Evolutionary conservation across 2,329 filamentous ascomycete genomes (phyloP).

Genomic region (Leptographium flavum): DNA sequence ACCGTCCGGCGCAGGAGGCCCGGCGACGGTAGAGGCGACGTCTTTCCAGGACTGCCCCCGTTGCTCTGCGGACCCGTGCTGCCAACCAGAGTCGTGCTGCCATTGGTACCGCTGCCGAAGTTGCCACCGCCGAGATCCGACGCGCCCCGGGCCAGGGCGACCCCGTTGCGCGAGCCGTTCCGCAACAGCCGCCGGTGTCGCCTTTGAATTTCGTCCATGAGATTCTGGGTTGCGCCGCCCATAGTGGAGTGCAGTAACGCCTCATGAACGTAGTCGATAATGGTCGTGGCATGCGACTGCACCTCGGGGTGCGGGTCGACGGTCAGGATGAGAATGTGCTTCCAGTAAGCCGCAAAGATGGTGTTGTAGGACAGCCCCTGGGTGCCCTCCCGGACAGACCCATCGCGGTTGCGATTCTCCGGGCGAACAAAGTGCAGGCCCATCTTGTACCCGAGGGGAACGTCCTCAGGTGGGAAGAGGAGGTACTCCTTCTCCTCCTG

Average conservation of each 20-base stretch:
- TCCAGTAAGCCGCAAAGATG: slow-evolving; percentile 88
- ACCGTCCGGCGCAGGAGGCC: slow-evolving; percentile 49
- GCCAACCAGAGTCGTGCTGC: neutral
- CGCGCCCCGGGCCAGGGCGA: neutral
- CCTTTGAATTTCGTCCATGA: slow-evolving; percentile 60
- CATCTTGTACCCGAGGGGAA: slow-evolving; percentile 45
- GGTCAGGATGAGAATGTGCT: slow-evolving; percentile 77
- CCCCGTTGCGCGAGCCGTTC: neutral
- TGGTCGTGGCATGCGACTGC: slow-evolving; percentile 66
- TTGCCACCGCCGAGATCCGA: neutral
- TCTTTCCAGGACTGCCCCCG: slow-evolving; percentile 8
- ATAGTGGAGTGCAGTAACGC: slow-evolving; percentile 65
- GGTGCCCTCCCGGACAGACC: slow-evolving; percentile 39
- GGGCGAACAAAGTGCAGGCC: slow-evolving; percentile 46
- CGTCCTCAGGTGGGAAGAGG: slow-evolving; percentile 30
- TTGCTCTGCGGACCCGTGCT: neutral
- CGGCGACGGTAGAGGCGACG: slow-evolving; percentile 36
- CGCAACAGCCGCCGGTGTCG: slow-evolving; percentile 31
- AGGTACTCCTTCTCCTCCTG: slow-evolving; percentile 66
- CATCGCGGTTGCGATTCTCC: slow-evolving; percentile 41
- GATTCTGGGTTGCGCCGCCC: slow-evolving; percentile 50
- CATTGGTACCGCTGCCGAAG: neutral
- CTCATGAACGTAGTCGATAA: slow-evolving; percentile 75
- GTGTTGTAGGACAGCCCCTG: slow-evolving; percentile 67
- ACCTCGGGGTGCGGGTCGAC: slow-evolving; percentile 93